Percentiles rank a stretch among this genome's conserved stretches.
These are phyloP conservation scores for Thelonectria olida DNA, from an alignment of 2,329 filamentous ascomycete genomes.

Conservation along the genomic window DNA sequence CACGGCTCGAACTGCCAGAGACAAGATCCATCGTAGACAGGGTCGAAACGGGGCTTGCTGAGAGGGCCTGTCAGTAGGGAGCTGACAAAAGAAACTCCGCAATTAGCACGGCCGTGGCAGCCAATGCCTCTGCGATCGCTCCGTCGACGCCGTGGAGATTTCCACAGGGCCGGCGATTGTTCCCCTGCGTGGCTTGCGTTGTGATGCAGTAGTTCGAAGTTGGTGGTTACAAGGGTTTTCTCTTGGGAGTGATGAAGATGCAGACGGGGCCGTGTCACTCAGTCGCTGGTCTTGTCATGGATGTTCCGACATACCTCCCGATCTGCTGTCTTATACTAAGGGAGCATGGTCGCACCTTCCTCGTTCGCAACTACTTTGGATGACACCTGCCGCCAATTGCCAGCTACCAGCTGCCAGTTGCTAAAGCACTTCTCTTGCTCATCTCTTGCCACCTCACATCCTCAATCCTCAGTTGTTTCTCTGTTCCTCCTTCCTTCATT, in stretches of 20 bases:
- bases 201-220: conserved; percentile 27
- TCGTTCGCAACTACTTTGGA: conserved; percentile 9
- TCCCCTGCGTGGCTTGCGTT: conserved; percentile 34
- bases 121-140: conserved; percentile 16
- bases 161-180: conserved; percentile 23
- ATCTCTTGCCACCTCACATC: neutral
- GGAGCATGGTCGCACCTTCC: conserved; percentile 23
- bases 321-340: conserved; percentile 25
- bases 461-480: neutral
- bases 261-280: conserved; percentile 26
- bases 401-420: conserved; percentile 6
- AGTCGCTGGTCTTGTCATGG: neutral
- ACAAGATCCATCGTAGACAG: conserved; percentile 7
- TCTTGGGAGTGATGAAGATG: conserved; percentile 27
- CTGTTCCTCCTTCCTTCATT: neutral
- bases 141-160: conserved; percentile 27
- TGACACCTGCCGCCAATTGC: conserved; percentile 15
- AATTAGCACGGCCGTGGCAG: conserved; percentile 20
- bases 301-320: neutral
- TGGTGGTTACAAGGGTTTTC: conserved; percentile 30
- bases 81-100: conserved; percentile 25
- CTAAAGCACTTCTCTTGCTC: conserved; percentile 7
- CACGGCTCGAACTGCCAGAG: conserved; percentile 6
- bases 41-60: neutral
- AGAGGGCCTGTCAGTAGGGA: neutral